Conservation (phyloP, 768 basidiomycete species). For the Rhodosporidiobolus sp. region DNA sequence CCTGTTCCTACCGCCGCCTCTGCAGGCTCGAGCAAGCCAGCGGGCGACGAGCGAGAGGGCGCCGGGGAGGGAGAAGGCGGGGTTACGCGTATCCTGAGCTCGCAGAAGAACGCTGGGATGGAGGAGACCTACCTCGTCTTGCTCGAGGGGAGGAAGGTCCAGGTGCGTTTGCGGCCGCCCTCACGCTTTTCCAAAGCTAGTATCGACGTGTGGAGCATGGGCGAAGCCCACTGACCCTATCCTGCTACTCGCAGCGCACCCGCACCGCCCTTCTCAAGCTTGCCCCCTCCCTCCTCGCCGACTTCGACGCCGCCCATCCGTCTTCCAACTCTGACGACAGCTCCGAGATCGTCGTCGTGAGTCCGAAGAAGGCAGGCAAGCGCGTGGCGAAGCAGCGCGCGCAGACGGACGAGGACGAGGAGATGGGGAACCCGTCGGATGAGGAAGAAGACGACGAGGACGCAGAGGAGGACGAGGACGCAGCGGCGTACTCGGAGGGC, state of each 20-base stretch:
- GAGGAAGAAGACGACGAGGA: conserved; percentile 9
- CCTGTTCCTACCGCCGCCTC: too few relatives aligned
- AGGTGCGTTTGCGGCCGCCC: conserved; percentile 3
- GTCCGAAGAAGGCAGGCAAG: neutral
- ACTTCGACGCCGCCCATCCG: neutral
- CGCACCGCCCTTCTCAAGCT: neutral
- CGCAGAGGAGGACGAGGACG: neutral
- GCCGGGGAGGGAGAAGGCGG: neutral
- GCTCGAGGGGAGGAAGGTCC: conserved; percentile 12
- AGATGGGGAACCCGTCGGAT: neutral
- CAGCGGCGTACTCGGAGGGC: neutral
- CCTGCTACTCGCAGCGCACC: conserved; percentile 15
- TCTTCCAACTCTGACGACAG: neutral
- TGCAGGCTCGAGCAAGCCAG: neutral
- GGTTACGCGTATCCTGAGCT: conserved; percentile 1
- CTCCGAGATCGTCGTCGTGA: neutral
- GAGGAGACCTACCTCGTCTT: conserved; percentile 2
- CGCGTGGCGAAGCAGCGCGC: neutral
- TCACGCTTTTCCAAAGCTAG: neutral
- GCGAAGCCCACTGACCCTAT: too few relatives aligned
- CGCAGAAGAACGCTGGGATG: neutral
- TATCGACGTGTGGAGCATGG: too few relatives aligned
- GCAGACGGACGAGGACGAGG: conserved; percentile 11
- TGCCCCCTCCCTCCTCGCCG: conserved; percentile 22
- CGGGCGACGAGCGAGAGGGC: neutral